phyloP scores from a whole-genome alignment of 495 filamentous ascomycete genomes.

The Lichenothelia convexa region DNA sequence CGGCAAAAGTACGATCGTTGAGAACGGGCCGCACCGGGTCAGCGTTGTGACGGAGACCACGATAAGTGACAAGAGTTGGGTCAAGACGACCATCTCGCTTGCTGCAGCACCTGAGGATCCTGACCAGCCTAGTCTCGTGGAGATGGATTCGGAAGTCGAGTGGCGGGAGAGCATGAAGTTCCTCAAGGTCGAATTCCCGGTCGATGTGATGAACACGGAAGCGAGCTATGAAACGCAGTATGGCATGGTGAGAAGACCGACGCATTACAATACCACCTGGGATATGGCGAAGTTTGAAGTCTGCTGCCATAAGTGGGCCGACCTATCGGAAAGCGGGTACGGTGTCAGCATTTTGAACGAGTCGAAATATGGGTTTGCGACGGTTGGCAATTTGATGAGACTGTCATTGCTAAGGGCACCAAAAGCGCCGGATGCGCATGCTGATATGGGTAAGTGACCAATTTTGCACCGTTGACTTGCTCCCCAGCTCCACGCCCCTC shows the following conservation, averaged over 20 bases:
- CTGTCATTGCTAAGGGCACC: constrained; percentile 74
- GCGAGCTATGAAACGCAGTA: constrained; percentile 94
- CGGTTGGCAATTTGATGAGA: constrained; percentile 78
- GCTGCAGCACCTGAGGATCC: constrained; percentile 43
- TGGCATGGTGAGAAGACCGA: constrained; percentile 71
- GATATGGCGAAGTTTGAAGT: constrained; percentile 99
- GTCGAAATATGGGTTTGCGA: constrained; percentile 92
- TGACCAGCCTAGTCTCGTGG: constrained; percentile 50
- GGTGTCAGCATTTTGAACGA: constrained; percentile 92
- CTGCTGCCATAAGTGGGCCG: constrained; percentile 95
- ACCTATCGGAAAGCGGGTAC: constrained; percentile 79
- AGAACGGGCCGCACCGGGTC: constrained; percentile 54
- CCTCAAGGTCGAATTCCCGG: constrained; percentile 96
- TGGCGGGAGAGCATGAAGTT: constrained; percentile 96
- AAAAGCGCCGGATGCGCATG: constrained; percentile 91
- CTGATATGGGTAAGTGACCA: constrained; percentile 57
- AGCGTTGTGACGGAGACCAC: constrained; percentile 62
- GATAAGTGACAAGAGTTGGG: constrained; percentile 74
- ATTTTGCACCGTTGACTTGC: too few species aligned
- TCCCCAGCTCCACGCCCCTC: too few species aligned
- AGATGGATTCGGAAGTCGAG: constrained; percentile 66
- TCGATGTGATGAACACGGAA: constrained; percentile 78
- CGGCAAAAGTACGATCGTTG: constrained; percentile 47
- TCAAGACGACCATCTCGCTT: constrained; percentile 73
- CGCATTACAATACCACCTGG: constrained; percentile 94